Conservation (phyloP, 768 basidiomycete species). For the Agrocybe pediades region DNA sequence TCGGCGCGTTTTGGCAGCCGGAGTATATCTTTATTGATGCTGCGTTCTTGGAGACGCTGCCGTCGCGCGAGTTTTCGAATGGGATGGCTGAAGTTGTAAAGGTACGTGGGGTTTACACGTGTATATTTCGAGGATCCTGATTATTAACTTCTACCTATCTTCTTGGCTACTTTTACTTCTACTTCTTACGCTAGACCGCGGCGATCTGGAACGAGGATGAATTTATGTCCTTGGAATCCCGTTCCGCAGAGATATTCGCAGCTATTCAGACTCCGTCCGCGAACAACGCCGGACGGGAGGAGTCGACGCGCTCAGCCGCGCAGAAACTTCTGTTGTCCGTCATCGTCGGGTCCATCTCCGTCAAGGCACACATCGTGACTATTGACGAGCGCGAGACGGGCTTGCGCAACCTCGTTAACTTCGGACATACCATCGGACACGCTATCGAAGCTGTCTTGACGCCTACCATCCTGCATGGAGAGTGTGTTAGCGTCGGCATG, state of each 20-base stretch:
- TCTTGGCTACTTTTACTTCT: neutral
- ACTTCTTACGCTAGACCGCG: conserved; percentile 69
- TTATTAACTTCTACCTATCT: neutral
- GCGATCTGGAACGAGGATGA: conserved; percentile 97
- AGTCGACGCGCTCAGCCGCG: conserved; percentile 66
- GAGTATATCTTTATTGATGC: conserved; percentile 97
- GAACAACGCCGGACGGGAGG: conserved; percentile 56
- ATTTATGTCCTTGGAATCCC: conserved; percentile 86
- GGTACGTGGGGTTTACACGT: conserved; percentile 47
- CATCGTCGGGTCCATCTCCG: conserved; percentile 90
- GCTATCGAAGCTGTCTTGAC: conserved; percentile 97
- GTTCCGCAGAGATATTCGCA: conserved; percentile 79
- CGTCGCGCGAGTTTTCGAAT: conserved; percentile 92
- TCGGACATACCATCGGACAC: conserved; percentile 98
- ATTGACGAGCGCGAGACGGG: conserved; percentile 97
- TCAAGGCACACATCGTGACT: conserved; percentile 97
- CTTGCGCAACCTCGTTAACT: conserved; percentile 97
- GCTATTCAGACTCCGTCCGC: conserved; percentile 78
- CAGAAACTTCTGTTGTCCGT: conserved; percentile 87
- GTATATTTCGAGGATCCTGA: conserved; percentile 1
- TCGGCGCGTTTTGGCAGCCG: conserved; percentile 99
- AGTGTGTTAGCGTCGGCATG: conserved; percentile 95
- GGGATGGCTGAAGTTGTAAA: conserved; percentile 99
- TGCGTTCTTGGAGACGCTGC: conserved; percentile 92
- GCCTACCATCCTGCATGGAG: conserved; percentile 92